These are phyloP conservation scores for Cajanus cajan DNA, from an alignment of 306 rosid species.

Conservation along the genomic window DNA sequence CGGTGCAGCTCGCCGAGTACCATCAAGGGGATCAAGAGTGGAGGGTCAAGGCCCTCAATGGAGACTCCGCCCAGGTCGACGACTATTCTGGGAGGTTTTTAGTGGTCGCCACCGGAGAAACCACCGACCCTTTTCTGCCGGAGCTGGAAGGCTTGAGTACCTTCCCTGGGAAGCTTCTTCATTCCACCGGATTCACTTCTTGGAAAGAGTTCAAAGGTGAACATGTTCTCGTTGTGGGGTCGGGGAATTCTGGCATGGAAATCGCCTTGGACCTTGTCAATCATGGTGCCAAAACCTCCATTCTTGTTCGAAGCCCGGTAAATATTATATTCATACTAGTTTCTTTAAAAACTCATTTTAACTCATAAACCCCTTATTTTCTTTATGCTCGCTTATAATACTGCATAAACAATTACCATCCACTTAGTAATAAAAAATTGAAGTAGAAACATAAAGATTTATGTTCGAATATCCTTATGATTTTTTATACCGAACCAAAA, in stretches of 20 bases:
- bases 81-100: conserved; percentile 39
- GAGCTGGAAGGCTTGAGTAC: conserved; percentile 45
- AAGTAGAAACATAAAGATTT: too few species aligned
- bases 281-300: conserved; percentile 57
- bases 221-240: conserved; percentile 70
- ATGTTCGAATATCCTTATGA: too few species aligned
- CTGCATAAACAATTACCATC: too few species aligned
- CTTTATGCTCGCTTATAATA: too few species aligned
- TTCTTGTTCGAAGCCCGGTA: conserved; percentile 70
- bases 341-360: too few species aligned
- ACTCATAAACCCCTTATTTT: too few species aligned
- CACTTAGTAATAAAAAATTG: too few species aligned
- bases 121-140: conserved; percentile 49
- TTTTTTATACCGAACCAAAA: too few species aligned
- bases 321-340: neutral
- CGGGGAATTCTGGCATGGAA: conserved; percentile 83
- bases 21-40: conserved; percentile 31
- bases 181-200: conserved; percentile 50
- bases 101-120: conserved; percentile 75
- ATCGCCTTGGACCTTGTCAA: conserved; percentile 58
- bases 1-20: conserved; percentile 45
- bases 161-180: conserved; percentile 55
- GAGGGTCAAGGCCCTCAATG: conserved; percentile 45
- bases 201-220: conserved; percentile 45
- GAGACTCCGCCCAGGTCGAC: conserved; percentile 34